Conservation (phyloP, 2,329 filamentous ascomycete genomes). For the Pseudogymnoascus sp. region DNA sequence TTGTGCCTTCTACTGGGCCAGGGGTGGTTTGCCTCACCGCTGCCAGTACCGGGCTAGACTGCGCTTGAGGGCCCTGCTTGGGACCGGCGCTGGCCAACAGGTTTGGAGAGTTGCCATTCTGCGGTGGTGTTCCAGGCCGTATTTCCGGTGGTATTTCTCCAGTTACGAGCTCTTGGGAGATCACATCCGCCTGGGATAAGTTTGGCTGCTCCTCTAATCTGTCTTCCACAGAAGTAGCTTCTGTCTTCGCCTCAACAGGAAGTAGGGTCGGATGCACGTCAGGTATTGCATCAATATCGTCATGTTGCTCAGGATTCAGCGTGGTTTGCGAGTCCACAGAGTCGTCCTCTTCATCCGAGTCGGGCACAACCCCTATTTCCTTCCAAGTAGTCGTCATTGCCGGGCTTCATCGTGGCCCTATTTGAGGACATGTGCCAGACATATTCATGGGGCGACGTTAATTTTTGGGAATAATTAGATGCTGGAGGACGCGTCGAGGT, state of each 20-base stretch:
- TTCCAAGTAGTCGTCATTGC: constrained; percentile 26
- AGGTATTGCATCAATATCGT: constrained; percentile 7
- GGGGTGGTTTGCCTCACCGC: background rate
- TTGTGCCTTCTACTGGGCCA: background rate
- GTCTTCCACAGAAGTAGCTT: background rate
- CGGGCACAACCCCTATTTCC: constrained; percentile 31
- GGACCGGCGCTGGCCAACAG: background rate
- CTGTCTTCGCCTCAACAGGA: background rate
- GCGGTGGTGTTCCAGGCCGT: background rate
- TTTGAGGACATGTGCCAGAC: background rate
- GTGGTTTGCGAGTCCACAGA: constrained; percentile 20
- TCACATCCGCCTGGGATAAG: background rate
- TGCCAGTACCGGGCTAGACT: background rate
- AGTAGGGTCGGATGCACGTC: background rate
- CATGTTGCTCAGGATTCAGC: background rate
- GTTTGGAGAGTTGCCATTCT: background rate
- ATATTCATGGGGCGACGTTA: background rate
- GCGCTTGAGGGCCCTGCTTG: background rate
- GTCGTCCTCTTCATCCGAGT: constrained; percentile 32
- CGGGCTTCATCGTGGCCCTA: background rate
- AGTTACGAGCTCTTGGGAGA: background rate
- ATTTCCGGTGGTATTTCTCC: background rate
- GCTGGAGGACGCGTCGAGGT: background rate
- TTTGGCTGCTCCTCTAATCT: background rate
- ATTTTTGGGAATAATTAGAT: background rate